A percentile compares a stretch with the other conserved stretches of the same genome.
Conservation (phyloP, 768 basidiomycete genomes). For the Collybia sp. region DNA sequence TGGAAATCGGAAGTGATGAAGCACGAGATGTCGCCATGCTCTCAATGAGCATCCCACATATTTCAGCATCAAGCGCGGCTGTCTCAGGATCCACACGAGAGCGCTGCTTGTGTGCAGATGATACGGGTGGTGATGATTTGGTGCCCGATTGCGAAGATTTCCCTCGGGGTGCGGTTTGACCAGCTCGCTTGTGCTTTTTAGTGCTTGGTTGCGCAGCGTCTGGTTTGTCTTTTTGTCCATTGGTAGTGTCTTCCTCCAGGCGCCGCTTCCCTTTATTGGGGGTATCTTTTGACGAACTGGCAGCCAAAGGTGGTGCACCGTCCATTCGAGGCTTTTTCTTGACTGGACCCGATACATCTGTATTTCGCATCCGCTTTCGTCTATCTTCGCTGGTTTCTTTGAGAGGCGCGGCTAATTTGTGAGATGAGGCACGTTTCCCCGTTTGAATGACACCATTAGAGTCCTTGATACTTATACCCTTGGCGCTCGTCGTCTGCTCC, state of each 20-base stretch:
- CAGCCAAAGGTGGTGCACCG: not conserved
- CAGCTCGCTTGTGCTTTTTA: constrained; percentile 18
- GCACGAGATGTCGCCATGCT: constrained; percentile 69
- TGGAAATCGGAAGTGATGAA: constrained; percentile 53
- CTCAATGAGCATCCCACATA: constrained; percentile 68
- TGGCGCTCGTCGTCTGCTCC: too few species aligned
- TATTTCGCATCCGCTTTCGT: too few species aligned
- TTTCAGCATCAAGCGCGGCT: constrained; percentile 30
- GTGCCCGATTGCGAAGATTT: not conserved
- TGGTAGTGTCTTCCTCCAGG: constrained; percentile 7
- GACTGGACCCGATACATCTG: not conserved
- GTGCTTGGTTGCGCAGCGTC: constrained; percentile 9
- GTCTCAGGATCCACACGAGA: constrained; percentile 7
- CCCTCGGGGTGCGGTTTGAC: constrained; percentile 2
- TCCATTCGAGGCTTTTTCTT: constrained; percentile 15
- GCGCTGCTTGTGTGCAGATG: too few species aligned
- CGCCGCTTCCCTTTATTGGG: constrained; percentile 4
- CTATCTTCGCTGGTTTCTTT: too few species aligned
- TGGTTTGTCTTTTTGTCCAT: constrained; percentile 9
- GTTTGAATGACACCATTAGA: too few species aligned
- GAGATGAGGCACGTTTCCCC: too few species aligned
- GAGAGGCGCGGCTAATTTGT: too few species aligned
- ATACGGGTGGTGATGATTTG: not conserved
- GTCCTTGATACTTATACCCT: too few species aligned
- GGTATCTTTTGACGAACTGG: too few species aligned